Evolutionary conservation across 2,329 filamentous ascomycete genomes (phyloP).

Genomic region (Exophiala mesophila): DNA sequence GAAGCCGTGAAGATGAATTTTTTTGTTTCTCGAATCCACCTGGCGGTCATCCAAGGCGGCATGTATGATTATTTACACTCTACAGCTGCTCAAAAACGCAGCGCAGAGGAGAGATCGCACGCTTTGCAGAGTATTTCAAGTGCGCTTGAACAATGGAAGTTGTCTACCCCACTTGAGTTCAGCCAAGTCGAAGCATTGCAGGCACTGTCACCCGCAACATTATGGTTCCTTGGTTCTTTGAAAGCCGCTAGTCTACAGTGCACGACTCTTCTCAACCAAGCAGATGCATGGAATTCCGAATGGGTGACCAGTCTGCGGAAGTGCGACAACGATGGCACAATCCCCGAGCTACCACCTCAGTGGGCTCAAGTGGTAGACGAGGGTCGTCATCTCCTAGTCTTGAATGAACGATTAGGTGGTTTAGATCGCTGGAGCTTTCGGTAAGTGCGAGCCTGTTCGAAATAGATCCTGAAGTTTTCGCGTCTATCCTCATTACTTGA

Average conservation of each 20-base stretch:
- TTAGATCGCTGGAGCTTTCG: conserved; percentile 13
- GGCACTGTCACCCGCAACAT: conserved; percentile 3
- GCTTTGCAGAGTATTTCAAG: conserved; percentile 12
- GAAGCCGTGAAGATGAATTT: conserved; percentile 16
- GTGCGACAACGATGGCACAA: conserved; percentile 3
- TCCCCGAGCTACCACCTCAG: conserved; percentile 6
- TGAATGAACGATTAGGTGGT: conserved; percentile 1
- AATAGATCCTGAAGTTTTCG: too few relatives aligned
- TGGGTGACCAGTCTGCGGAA: conserved; percentile 11
- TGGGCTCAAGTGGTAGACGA: conserved; percentile 13
- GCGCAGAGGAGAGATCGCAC: conserved; percentile 8
- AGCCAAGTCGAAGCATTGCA: not conserved
- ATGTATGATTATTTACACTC: conserved; percentile 22
- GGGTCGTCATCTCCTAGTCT: conserved; percentile 11
- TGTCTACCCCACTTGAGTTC: conserved; percentile 15
- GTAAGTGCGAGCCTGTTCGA: conserved; percentile 2
- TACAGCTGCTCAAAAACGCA: conserved; percentile 13
- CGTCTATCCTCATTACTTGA: too few relatives aligned
- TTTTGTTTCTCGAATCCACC: conserved; percentile 15
- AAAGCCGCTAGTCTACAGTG: conserved; percentile 14
- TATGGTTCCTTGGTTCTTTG: conserved; percentile 7
- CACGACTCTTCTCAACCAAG: conserved; percentile 12
- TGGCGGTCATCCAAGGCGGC: conserved; percentile 19
- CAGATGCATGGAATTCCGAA: conserved; percentile 13
- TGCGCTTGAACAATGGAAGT: conserved; percentile 16